phyloP scores from a whole-genome alignment of 352 stramenopile species.

The Phytophthora pisi region DNA sequence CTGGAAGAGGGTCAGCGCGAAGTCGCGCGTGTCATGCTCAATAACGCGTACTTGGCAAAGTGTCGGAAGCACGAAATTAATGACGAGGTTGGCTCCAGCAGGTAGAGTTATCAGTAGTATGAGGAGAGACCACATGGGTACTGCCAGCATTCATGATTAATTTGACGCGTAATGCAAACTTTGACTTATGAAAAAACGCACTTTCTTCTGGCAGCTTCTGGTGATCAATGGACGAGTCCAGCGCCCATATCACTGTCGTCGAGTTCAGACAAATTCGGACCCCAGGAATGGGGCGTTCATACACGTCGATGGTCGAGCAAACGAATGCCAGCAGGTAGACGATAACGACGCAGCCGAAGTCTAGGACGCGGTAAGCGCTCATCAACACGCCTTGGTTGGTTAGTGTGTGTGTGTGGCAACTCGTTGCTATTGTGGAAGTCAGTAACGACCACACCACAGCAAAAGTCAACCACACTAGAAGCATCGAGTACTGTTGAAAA shows the following conservation, averaged over 20 bases:
- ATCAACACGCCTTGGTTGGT: background rate
- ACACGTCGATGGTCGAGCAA: background rate
- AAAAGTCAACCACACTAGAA: no score
- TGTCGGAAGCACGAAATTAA: constrained; percentile 55
- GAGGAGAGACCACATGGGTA: constrained; percentile 49
- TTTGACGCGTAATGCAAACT: background rate
- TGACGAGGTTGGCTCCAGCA: constrained; percentile 46
- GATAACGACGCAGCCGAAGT: background rate
- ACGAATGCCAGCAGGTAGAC: constrained; percentile 1
- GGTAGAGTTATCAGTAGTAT: constrained; percentile 36
- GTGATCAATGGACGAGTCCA: constrained; percentile 12
- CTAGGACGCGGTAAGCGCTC: background rate
- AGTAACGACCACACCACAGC: background rate
- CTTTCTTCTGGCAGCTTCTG: constrained; percentile 9
- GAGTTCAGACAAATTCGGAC: background rate
- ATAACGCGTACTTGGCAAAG: constrained; percentile 52
- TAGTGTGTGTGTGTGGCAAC: no score
- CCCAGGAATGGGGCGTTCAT: background rate
- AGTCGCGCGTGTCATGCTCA: constrained; percentile 67
- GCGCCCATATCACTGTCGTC: background rate
- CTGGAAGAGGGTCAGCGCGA: constrained; percentile 57
- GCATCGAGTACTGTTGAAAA: no score
- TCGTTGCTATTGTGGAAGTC: background rate
- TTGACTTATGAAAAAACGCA: background rate
- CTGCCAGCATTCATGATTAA: constrained; percentile 4